phyloP scores from a whole-genome alignment of 202 grass and related monocot species.

The Hordeum pubiflorum region DNA sequence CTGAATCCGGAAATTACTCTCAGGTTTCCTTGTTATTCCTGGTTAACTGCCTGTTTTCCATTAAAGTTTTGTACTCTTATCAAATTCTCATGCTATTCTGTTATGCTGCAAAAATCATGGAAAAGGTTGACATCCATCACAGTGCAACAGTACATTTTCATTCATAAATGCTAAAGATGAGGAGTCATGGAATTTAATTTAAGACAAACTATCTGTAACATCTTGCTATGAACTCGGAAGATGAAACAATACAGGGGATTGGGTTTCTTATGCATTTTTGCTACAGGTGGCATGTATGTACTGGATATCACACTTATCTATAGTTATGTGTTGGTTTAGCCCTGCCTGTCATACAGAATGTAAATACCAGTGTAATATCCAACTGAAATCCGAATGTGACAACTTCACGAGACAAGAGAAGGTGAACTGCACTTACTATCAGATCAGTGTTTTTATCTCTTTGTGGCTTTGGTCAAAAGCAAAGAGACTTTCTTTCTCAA shows the following conservation, averaged over 20 bases:
- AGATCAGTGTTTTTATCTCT: neutral
- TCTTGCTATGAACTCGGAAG: neutral
- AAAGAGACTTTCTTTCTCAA: neutral
- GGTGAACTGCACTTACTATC: neutral
- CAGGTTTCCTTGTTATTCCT: slow-evolving; percentile 48
- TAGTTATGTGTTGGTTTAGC: neutral
- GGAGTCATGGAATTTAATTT: neutral
- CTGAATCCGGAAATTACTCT: slow-evolving; percentile 63
- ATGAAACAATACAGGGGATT: neutral
- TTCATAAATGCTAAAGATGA: neutral
- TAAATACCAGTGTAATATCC: neutral
- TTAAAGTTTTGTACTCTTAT: neutral
- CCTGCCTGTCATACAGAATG: neutral
- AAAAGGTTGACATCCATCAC: slow-evolving; percentile 1
- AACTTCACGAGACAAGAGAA: neutral
- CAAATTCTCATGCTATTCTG: neutral
- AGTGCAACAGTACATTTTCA: neutral
- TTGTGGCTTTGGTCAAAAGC: neutral
- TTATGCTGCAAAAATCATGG: neutral
- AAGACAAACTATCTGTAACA: neutral
- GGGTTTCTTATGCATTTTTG: slow-evolving; percentile 5
- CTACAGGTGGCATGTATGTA: neutral
- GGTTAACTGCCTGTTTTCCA: neutral
- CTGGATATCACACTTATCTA: neutral
- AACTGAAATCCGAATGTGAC: neutral